Base-by-base conservation (phyloP, 768 basidiomycete genomes). In the Infundibulicybe gibba region DNA sequence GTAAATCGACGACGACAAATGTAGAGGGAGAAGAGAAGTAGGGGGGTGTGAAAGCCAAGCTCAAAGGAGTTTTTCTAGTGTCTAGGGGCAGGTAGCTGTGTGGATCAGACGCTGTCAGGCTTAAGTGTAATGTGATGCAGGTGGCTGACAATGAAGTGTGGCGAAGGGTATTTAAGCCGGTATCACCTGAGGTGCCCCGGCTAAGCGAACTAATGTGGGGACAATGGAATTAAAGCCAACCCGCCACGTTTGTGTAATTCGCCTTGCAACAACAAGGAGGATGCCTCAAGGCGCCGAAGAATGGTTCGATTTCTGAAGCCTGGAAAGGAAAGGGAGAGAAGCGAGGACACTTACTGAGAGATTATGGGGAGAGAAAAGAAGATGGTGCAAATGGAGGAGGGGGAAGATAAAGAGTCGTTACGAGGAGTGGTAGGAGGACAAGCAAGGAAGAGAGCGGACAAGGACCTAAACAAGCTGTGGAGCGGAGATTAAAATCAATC, bases 401-500 rank as follows among this genome's bases (percentile, higher is more conserved):
- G 50, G 51, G 53, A 52, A 55, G 59, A 56, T 58, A 37, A 53
- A 56, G 57, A 54, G 53, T 43, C 57, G 60, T 51, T 56, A 63
- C 51, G 57, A 54, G 59, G 57, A 48, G 53, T 48, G 52, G 54
- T 62, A 53, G 54, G 54, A 61, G 50, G 53, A 57, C 64, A 53
- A 60, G 60, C 61, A 57, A 56, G 49, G 42, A 52, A 51, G 55
- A 57, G 49, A 52, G 53, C 45, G 51, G 58, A 53, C 55, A 56
- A 49, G 54, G 66, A 66, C 64, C 68, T 66, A 68, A 65, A 65
- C 64, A 67, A 63, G 65, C 63, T 65, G 62, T 76, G 77, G 66
- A 34, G 57, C 77, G 77, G 77, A 78, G 75, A 70, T 71, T 72
- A 44, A 79, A 75, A 62, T 57, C 43, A 25, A 58, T 57, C 55